phyloP scores from a whole-genome alignment of 495 filamentous ascomycete species.

The Parathielavia appendiculata region DNA sequence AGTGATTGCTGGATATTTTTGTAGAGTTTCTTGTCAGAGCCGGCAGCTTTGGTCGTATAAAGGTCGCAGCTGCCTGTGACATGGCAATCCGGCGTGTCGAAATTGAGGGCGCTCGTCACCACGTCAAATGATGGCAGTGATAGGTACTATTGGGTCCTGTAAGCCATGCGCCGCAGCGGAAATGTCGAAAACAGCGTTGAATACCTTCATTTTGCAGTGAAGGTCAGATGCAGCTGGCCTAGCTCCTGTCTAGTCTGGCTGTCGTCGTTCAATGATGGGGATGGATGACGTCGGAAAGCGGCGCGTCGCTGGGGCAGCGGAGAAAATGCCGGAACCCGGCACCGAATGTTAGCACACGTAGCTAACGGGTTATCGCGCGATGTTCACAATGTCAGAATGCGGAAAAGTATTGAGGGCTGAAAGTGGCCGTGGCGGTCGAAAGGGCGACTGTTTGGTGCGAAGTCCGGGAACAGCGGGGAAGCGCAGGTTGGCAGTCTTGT shows the following conservation, averaged over 20 bases:
- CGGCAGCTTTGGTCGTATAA: slow-evolving; percentile 93
- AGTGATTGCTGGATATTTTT: slow-evolving; percentile 86
- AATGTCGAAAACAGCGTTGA: not conserved
- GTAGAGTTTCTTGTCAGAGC: slow-evolving; percentile 92
- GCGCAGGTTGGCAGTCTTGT: not conserved
- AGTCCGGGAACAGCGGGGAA: slow-evolving; percentile 15
- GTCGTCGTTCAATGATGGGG: not conserved
- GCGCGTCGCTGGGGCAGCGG: not conserved
- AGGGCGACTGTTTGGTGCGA: not conserved
- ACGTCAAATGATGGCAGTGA: slow-evolving; percentile 83
- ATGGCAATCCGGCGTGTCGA: slow-evolving; percentile 85
- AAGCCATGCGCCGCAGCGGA: not conserved
- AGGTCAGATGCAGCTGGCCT: not conserved
- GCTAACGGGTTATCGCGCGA: not conserved
- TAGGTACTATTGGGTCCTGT: slow-evolving; percentile 61
- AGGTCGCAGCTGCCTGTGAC: slow-evolving; percentile 89
- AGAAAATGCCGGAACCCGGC: not conserved
- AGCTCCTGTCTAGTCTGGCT: not conserved
- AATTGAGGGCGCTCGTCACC: slow-evolving; percentile 85
- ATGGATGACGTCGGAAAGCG: slow-evolving; percentile 6
- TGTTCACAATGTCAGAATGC: not conserved
- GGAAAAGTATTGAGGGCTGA: not conserved
- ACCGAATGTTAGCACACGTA: not conserved
- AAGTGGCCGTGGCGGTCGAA: not conserved
- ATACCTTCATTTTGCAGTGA: slow-evolving; percentile 38